Conservation (phyloP, 2,329 filamentous ascomycete species). For the Graphilbum ipis-grandicollis region DNA sequence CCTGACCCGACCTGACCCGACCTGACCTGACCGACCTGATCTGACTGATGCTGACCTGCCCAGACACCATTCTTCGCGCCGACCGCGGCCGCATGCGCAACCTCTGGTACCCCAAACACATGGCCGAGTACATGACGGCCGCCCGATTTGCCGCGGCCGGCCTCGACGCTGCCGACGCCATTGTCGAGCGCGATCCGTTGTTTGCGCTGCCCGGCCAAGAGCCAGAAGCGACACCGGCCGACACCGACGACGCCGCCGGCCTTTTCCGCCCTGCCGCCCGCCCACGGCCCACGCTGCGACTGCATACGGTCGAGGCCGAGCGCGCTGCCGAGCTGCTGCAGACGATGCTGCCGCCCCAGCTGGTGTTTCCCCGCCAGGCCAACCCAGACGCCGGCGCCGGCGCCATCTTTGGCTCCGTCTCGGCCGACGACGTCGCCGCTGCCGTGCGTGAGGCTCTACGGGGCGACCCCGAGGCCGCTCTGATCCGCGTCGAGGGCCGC, state of each 20-base stretch:
- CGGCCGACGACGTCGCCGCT: conserved; percentile 18
- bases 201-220: conserved; percentile 9
- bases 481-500: conserved; percentile 18
- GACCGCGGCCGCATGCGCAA: conserved; percentile 20
- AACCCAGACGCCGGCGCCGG: conserved; percentile 10
- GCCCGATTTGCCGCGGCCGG: conserved; percentile 15
- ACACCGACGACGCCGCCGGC: background rate
- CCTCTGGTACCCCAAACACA: conserved; percentile 15
- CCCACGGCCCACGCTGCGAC: background rate
- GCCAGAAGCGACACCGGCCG: background rate
- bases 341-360: conserved; percentile 17
- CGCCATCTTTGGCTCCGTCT: conserved; percentile 26
- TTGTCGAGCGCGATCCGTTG: conserved; percentile 15
- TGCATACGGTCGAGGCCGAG: conserved; percentile 2
- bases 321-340: conserved; percentile 18
- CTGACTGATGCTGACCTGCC: conserved; percentile 1
- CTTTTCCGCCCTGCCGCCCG: background rate
- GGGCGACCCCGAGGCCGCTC: conserved; percentile 15
- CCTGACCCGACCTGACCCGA: background rate
- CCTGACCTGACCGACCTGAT: background rate
- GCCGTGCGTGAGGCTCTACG: conserved; percentile 17
- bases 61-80: conserved; percentile 17
- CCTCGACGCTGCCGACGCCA: conserved; percentile 10
- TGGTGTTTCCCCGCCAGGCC: conserved; percentile 21
- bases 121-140: conserved; percentile 19